These are phyloP conservation scores for Diversispora epigaea DNA, from an alignment of 192 early-diverging fungal genomes.

Conservation along the genomic window DNA sequence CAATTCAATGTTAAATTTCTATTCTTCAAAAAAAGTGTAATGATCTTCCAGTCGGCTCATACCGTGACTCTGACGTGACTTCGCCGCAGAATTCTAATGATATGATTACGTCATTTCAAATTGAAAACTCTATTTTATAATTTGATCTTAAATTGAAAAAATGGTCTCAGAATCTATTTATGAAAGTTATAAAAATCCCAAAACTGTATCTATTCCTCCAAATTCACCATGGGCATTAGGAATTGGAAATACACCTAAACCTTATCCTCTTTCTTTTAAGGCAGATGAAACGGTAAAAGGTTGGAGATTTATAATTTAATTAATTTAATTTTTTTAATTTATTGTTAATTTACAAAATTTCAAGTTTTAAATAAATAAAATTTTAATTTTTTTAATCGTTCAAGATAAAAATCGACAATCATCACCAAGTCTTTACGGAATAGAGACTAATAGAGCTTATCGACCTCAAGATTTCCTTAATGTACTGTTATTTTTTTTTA, in stretches of 20 bases:
- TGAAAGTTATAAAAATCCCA: constrained; percentile 3
- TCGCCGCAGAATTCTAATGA: too few species aligned
- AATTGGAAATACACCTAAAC: not conserved
- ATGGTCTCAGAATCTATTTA: constrained; percentile 3
- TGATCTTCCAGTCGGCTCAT: too few species aligned
- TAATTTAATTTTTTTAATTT: not conserved
- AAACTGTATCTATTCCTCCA: constrained; percentile 8
- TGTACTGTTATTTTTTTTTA: constrained; percentile 1
- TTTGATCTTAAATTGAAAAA: too few species aligned
- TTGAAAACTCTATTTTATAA: too few species aligned
- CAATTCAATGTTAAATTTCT: too few species aligned
- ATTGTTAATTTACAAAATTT: too few species aligned
- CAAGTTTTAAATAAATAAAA: not conserved
- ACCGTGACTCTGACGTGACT: too few species aligned
- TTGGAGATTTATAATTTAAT: not conserved
- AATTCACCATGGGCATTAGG: constrained; percentile 18
- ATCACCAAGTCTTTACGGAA: not conserved
- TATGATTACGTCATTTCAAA: too few species aligned
- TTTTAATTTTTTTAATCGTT: not conserved
- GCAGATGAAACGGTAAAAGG: not conserved
- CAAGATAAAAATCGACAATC: not conserved
- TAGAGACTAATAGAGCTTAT: not conserved
- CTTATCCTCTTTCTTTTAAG: constrained; percentile 20
- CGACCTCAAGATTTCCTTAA: not conserved
- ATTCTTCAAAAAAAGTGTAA: too few species aligned